A percentile compares a stretch with the other conserved stretches of the same genome.
phyloP scores from a whole-genome alignment of 257 asterid species.

The Solanum okadae region DNA sequence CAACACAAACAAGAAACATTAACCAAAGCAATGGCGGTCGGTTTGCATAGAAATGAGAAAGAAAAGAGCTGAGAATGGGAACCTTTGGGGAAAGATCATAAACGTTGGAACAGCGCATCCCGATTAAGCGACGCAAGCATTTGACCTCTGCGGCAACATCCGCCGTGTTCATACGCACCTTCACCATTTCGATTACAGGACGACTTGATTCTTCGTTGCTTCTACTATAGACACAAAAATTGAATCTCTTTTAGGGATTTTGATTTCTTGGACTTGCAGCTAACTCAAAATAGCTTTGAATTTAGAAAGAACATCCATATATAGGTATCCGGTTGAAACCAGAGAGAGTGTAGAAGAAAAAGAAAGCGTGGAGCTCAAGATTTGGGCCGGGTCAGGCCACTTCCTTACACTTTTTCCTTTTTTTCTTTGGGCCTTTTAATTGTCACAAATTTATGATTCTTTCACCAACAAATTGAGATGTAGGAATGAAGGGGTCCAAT shows the following conservation, averaged over 20 bases:
- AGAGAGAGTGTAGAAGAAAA: not conserved
- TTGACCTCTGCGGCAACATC: slow-evolving; percentile 99
- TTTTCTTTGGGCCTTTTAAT: not conserved
- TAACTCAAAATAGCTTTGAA: not conserved
- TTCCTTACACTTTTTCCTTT: not conserved
- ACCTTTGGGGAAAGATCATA: slow-evolving; percentile 95
- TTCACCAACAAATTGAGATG: too few relatives aligned
- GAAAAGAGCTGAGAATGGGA: not conserved
- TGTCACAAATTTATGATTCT: not conserved
- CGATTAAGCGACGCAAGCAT: slow-evolving; percentile 86
- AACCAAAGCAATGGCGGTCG: not conserved
- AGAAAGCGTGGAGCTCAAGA: not conserved
- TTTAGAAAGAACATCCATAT: not conserved
- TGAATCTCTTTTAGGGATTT: not conserved
- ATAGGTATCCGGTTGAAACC: not conserved
- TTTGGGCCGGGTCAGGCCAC: not conserved
- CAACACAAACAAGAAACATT: not conserved
- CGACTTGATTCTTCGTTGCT: not conserved
- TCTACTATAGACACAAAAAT: not conserved
- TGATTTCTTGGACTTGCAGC: not conserved
- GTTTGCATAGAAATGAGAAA: not conserved
- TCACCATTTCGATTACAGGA: slow-evolving; percentile 54
- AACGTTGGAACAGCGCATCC: slow-evolving; percentile 98
- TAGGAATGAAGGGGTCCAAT: too few relatives aligned
- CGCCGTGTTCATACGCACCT: slow-evolving; percentile 98